phyloP scores from a whole-genome alignment of 139 green algal species.

The Spirogloea muscicola region DNA sequence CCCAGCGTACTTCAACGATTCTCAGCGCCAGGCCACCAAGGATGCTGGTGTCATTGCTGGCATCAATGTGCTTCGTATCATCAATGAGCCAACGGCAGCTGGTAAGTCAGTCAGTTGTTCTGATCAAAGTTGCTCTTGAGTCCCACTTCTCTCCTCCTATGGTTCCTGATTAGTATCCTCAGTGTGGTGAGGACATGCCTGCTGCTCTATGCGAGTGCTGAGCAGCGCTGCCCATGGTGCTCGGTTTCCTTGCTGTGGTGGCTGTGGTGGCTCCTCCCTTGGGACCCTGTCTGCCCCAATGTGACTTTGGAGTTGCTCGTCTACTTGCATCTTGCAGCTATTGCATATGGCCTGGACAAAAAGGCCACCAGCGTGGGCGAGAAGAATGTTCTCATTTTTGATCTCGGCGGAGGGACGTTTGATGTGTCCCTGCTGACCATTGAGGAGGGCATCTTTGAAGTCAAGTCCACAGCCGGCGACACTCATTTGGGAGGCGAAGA shows the following conservation, averaged over 20 bases:
- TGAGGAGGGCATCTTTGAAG: conserved; percentile 98
- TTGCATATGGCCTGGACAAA: conserved; percentile 88
- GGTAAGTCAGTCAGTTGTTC: too few relatives aligned
- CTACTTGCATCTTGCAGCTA: too few relatives aligned
- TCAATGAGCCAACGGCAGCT: conserved; percentile 95
- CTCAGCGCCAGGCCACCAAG: conserved; percentile 95
- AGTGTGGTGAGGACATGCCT: too few relatives aligned
- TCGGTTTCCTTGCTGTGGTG: background rate
- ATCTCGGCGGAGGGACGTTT: conserved; percentile 94
- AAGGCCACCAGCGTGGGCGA: conserved; percentile 44
- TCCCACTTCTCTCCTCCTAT: too few relatives aligned
- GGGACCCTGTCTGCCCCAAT: too few relatives aligned
- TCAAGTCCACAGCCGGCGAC: conserved; percentile 96
- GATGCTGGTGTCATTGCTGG: conserved; percentile 91
- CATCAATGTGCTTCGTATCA: conserved; percentile 92
- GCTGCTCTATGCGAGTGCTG: too few relatives aligned
- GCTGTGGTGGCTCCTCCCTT: too few relatives aligned
- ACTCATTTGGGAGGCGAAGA: conserved; percentile 97
- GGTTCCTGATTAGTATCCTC: too few relatives aligned
- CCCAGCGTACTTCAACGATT: conserved; percentile 98
- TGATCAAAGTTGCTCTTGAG: background rate
- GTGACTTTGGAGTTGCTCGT: too few relatives aligned
- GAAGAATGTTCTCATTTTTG: conserved; percentile 79
- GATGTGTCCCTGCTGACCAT: conserved; percentile 99
- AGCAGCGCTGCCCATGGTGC: background rate